Base-by-base conservation (phyloP, 192 early-diverging fungal genomes). In the Spizellomyces punctatus region DNA sequence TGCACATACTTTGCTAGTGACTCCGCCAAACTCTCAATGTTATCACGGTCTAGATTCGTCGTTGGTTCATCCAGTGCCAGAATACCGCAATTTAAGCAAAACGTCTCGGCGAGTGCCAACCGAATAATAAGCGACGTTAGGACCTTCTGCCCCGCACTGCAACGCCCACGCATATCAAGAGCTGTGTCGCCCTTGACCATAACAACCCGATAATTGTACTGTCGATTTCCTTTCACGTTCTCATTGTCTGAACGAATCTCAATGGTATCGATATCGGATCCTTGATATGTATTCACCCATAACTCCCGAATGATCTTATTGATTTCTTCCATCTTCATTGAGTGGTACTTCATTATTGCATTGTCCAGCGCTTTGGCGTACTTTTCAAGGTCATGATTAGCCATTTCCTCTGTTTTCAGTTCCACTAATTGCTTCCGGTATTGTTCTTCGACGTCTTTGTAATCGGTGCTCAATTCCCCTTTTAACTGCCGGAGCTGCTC, bases 11-110 rank as follows among this genome's bases (percentile, higher is more conserved):
- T 78, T 17, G 86, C 82, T 61, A 99, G 77, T 27, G 89, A 92
- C 42, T 82, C 78, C 0, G 98, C 96, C 62, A 99, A 79, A 58
- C 91, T 92, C 57, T 90, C 83, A 49, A 96, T 92, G 74, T 99
- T 97, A 22, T 79, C 85, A 4, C 86, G 80, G 77, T 99, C 98
- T 8, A 99, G 82, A 74, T 99, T 99, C 0, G 98, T 98, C 1
- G 98, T 98, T 0, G 98, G 98, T 67, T 99, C 98, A 76, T 99
- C 98, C 56, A 99, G 83, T 0, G 95, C 94, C 55, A 99, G 78
- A 21, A 96, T 92, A 0, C 96, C 96, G 71, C 95, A 99, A 71
- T 92, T 91, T 10, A 93, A 67, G 69, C 95, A 90, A 71, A 99
- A 98, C 0, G 94, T 89, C 73, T 99, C 98, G 8, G 98, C 98